phyloP scores from a whole-genome alignment of 208 protist genomes.

The Leptomonas pyrrhocoris region DNA sequence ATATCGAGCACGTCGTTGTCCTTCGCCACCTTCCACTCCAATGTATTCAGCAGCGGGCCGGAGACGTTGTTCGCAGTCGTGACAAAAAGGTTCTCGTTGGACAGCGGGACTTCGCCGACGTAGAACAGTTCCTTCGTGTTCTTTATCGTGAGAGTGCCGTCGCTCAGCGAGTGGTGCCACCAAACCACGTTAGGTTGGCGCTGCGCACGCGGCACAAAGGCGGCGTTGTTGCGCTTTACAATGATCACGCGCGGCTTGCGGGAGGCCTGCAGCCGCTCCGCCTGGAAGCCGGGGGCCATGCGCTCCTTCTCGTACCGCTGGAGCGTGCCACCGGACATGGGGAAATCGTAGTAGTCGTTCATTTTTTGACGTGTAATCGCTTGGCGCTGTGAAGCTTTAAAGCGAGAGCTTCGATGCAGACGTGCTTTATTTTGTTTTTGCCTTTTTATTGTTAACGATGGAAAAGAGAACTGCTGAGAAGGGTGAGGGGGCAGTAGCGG shows the following conservation, averaged over 20 bases:
- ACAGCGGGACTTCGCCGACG: conserved; percentile 14
- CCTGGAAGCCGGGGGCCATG: conserved; percentile 18
- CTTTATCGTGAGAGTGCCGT: conserved; percentile 18
- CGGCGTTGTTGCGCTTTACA: conserved; percentile 2
- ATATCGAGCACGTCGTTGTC: conserved; percentile 22
- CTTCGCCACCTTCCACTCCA: conserved; percentile 27
- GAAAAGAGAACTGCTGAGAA: no score
- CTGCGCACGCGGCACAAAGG: conserved; percentile 10
- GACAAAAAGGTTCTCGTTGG: conserved; percentile 25
- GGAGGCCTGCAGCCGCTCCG: conserved; percentile 15
- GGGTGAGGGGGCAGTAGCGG: no score
- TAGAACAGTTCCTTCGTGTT: conserved; percentile 17
- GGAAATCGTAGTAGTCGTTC: conserved; percentile 1
- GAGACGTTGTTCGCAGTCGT: conserved; percentile 20
- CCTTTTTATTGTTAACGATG: no score
- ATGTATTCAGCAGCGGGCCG: neutral
- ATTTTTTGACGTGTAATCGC: neutral
- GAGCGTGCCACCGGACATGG: conserved; percentile 15
- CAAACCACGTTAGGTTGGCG: conserved; percentile 14
- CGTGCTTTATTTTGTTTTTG: no score
- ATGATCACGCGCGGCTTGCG: conserved; percentile 30
- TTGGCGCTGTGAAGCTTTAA: no score
- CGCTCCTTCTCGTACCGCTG: conserved; percentile 29
- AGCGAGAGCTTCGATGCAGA: no score
- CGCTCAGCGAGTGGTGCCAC: conserved; percentile 31